Evolutionary conservation across 305 asterid species (phyloP).

Genomic region (Plantago coronopus): DNA sequence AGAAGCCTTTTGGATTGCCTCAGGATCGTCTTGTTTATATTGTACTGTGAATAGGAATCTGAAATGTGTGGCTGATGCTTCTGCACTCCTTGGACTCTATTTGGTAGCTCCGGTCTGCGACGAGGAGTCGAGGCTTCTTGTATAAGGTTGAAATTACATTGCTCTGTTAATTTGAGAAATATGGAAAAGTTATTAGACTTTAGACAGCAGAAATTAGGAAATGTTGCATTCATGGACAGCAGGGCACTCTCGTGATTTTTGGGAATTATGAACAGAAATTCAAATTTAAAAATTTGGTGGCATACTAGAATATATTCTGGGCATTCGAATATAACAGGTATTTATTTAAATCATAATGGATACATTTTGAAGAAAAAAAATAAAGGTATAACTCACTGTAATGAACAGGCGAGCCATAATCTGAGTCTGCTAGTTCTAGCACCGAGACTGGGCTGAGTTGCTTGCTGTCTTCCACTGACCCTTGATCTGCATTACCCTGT

Average conservation of each 20-base stretch:
- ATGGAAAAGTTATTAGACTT: no score
- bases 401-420: slow-evolving; percentile 36
- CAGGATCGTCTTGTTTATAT: slow-evolving; percentile 49
- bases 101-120: slow-evolving; percentile 26
- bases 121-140: slow-evolving; percentile 25
- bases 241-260: no score
- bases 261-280: background rate
- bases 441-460: slow-evolving; percentile 69
- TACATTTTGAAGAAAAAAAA: background rate
- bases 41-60: slow-evolving; percentile 31
- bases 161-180: slow-evolving; percentile 19
- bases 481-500: slow-evolving; percentile 42
- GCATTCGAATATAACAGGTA: no score
- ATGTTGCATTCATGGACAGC: background rate
- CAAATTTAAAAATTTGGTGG: background rate
- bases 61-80: slow-evolving; percentile 22
- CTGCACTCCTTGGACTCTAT: slow-evolving; percentile 14
- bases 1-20: slow-evolving; percentile 49
- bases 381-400: slow-evolving; percentile 28
- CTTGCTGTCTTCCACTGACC: slow-evolving; percentile 32
- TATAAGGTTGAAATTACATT: slow-evolving; percentile 16
- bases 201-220: no score
- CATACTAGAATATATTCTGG: no score
- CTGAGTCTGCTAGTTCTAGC: slow-evolving; percentile 48
- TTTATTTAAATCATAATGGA: no score